Evolutionary conservation across 371 early-diverging fungal species (phyloP).

Genomic region (Syncephalastrum monosporum): DNA sequence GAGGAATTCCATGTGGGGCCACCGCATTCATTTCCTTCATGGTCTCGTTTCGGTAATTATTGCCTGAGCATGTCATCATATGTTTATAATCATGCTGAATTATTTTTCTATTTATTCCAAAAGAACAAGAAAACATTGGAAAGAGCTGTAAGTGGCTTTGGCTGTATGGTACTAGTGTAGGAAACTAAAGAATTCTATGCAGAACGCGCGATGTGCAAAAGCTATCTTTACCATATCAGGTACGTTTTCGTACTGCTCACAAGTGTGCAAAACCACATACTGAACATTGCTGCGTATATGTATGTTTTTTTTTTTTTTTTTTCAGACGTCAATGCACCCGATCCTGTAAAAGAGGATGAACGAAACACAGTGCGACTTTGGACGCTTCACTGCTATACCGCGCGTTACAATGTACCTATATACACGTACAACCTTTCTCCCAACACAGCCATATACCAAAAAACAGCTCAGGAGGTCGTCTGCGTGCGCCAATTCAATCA

Average conservation of each 20-base stretch:
- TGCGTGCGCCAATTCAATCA: constrained; percentile 78
- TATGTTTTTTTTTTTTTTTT: too few species aligned
- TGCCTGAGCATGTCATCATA: too few species aligned
- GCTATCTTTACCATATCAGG: constrained; percentile 51
- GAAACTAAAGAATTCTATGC: constrained; percentile 7
- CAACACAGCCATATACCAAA: constrained; percentile 66
- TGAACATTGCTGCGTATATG: not conserved
- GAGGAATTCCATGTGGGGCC: constrained; percentile 44
- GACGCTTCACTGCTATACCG: constrained; percentile 59
- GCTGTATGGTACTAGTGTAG: not conserved
- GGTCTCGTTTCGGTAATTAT: constrained; percentile 44
- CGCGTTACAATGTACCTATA: constrained; percentile 52
- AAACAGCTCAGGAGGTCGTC: constrained; percentile 62
- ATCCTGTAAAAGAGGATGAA: constrained; percentile 54
- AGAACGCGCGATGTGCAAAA: constrained; percentile 34
- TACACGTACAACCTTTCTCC: constrained; percentile 71
- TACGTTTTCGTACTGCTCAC: constrained; percentile 3
- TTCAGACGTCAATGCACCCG: constrained; percentile 43
- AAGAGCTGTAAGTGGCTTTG: constrained; percentile 34
- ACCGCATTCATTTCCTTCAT: constrained; percentile 40
- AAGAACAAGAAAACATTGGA: constrained; percentile 32
- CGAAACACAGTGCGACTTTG: constrained; percentile 63
- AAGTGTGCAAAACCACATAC: not conserved
- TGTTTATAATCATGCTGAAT: too few species aligned
- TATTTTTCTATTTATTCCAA: not conserved